Conservation (phyloP, 2,329 filamentous ascomycete species). For the Monosporascus cannonballus region DNA sequence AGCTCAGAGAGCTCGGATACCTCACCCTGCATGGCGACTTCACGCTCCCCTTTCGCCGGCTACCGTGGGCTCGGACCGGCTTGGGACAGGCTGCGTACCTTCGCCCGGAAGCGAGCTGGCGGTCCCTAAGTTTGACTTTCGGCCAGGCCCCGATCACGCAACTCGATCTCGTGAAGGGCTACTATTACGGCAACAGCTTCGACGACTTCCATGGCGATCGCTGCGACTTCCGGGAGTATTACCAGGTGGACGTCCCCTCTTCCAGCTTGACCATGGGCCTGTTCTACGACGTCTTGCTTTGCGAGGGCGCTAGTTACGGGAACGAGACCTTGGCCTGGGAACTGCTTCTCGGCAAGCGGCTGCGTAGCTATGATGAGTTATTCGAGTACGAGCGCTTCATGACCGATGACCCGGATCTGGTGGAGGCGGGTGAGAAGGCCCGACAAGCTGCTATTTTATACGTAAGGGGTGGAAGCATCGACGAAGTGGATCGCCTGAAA, state of each 20-base stretch:
- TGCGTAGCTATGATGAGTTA: conserved; percentile 14
- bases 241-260: conserved; percentile 12
- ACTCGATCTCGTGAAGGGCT: conserved; percentile 13
- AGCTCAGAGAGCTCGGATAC: background rate
- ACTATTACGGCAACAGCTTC: conserved; percentile 3
- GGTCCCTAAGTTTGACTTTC: conserved; percentile 12
- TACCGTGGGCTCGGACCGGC: conserved; percentile 11
- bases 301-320: conserved; percentile 11
- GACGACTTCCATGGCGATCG: background rate
- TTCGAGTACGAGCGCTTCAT: conserved; percentile 16
- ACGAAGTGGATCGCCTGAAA: background rate
- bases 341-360: conserved; percentile 11
- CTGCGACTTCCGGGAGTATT: conserved; percentile 11
- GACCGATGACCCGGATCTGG: conserved; percentile 10
- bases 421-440: conserved; percentile 10
- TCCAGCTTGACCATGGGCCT: conserved; percentile 16
- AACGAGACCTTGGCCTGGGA: conserved; percentile 16
- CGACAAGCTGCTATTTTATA: conserved; percentile 15
- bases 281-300: conserved; percentile 15
- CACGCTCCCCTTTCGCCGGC: conserved; percentile 14
- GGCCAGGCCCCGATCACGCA: conserved; percentile 16
- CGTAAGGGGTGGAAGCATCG: conserved; percentile 8
- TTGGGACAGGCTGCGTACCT: conserved; percentile 7
- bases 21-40: conserved; percentile 13
- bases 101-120: conserved; percentile 17